These are phyloP conservation scores for Saraca asoca DNA, from an alignment of 331 rosid species.

Conservation along the genomic window DNA sequence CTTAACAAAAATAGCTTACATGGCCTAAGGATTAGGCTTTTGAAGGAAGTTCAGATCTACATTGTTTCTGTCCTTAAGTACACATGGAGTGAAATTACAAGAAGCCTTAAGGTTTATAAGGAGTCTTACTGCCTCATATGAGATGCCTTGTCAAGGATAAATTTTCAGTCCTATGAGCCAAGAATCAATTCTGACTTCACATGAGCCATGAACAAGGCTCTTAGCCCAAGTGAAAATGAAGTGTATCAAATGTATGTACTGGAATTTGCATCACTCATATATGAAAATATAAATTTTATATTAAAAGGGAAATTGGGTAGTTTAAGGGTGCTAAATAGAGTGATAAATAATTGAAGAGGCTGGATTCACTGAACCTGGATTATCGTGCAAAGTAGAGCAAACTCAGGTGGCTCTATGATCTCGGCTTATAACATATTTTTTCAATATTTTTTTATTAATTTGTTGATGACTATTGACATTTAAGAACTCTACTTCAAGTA, in stretches of 20 bases:
- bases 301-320: no score
- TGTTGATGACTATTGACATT: conserved; percentile 3
- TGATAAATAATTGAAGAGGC: no score
- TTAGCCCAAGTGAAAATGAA: neutral
- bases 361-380: neutral
- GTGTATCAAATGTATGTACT: neutral
- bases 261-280: neutral
- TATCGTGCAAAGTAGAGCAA: neutral
- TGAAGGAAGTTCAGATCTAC: neutral
- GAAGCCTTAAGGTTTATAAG: neutral
- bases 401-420: conserved; percentile 11
- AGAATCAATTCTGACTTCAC: neutral
- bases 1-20: neutral
- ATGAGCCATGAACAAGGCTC: neutral
- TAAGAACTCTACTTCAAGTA: conserved; percentile 4
- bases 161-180: neutral
- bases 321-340: no score
- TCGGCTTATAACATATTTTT: conserved; percentile 6
- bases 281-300: neutral
- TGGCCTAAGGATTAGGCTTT: neutral
- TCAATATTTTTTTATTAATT: neutral
- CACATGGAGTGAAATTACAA: neutral
- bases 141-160: neutral
- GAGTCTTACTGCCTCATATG: neutral
- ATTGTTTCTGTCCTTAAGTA: neutral